Base-by-base conservation (phyloP, 2,329 filamentous ascomycete species). In the Dryadomyces quercus-mongolicae region DNA sequence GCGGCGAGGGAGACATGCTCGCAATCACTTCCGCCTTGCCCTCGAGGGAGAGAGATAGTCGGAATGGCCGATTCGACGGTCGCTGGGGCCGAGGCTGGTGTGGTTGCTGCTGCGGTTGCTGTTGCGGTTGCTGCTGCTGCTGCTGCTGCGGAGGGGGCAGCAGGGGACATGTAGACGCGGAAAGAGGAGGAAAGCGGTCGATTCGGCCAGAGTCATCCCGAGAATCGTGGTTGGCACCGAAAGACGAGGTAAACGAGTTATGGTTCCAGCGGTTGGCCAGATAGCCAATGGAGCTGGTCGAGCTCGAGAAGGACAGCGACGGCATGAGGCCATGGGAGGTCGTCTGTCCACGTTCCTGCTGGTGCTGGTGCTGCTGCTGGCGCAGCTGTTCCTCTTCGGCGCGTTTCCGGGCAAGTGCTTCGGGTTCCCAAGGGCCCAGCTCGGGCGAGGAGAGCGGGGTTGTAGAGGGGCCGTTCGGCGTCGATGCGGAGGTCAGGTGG, bases 11-110 rank as follows among this genome's bases (percentile, higher is more conserved):
- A 58, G 85, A 81, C 58, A 84, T 77, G 54, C 85, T 75, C 16
- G 79, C 81, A 21, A 91, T 81, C 52, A 96, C 76, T 62, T 92
- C 86, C n/a, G 92, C 92, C 64, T 91, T 92, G 60, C 92, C 92
- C 64, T 96, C 89, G 36, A 91, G 77, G 18, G 88, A 93, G 63
- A 93, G 82, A 1, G 88, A 89, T 31, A 96, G 75, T 50, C 89
- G 84, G 55, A 95, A 77, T 31, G 80, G 59, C 7, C 57, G 56
- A 49, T 70, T 43, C 16, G 45, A 18, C 18, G 68, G 47, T 70
- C 68, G 51, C 67, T 70, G 50, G 4, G 10, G 42, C 13, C 42
- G 42, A 10, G 13, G 18, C 18, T 44, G 42, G 3, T 44, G 42
- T n/a, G 13, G 18, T 20, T 44, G 13, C n/a, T 53, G 56, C n/a